A percentile compares a stretch with the other conserved stretches of the same genome.
These are phyloP conservation scores for Kwoniella dejecticola DNA, from an alignment of 768 basidiomycete genomes.

Conservation along the genomic window DNA sequence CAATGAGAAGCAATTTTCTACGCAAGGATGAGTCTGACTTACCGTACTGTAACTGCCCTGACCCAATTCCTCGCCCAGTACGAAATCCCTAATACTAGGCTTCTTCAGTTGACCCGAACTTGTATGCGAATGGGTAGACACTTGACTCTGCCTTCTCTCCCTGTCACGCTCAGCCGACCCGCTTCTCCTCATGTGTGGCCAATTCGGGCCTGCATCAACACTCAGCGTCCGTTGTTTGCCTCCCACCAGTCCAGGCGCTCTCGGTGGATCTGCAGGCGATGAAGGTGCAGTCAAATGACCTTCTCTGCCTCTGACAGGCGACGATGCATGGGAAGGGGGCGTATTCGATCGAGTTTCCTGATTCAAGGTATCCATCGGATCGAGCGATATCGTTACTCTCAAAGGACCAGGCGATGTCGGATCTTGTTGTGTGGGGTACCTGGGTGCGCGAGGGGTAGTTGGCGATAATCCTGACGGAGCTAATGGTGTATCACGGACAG, in stretches of 20 bases:
- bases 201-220: slow-evolving; percentile 15
- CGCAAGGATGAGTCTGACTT: slow-evolving; percentile 8
- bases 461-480: slow-evolving; percentile 7
- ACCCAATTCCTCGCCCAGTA: slow-evolving; percentile 55
- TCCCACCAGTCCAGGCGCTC: neutral
- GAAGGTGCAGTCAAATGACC: slow-evolving; percentile 13
- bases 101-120: slow-evolving; percentile 25
- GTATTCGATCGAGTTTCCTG: slow-evolving; percentile 9
- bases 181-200: slow-evolving; percentile 15
- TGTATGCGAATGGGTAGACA: slow-evolving; percentile 20
- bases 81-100: slow-evolving; percentile 50
- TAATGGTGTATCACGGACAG: slow-evolving; percentile 9
- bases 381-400: slow-evolving; percentile 22
- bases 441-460: slow-evolving; percentile 22
- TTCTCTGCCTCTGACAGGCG: slow-evolving; percentile 13
- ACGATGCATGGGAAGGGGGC: slow-evolving; percentile 2
- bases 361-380: slow-evolving; percentile 15
- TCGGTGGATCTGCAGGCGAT: slow-evolving; percentile 9
- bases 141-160: slow-evolving; percentile 41
- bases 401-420: slow-evolving; percentile 16
- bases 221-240: slow-evolving; percentile 26
- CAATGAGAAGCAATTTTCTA: neutral
- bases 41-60: slow-evolving; percentile 56
- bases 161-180: slow-evolving; percentile 22
- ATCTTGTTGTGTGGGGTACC: slow-evolving; percentile 11